phyloP scores from a whole-genome alignment of 106 monocot species.

The Ottelia alismoides region DNA sequence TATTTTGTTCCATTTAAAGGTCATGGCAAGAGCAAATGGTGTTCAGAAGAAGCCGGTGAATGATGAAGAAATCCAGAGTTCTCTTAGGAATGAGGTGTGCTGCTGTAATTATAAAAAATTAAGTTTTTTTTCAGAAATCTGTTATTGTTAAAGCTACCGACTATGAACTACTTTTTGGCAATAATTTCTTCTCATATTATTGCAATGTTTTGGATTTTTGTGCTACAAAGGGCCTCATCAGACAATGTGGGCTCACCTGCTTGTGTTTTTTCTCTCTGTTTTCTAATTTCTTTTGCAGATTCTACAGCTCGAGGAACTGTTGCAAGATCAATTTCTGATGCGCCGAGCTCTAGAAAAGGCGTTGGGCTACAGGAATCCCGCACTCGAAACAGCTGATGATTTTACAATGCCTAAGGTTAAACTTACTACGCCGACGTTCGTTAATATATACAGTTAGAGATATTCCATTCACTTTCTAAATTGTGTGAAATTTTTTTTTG shows the following conservation, averaged over 20 bases:
- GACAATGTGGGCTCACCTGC: background rate
- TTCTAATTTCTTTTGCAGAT: slow-evolving; percentile 33
- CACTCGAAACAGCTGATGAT: slow-evolving; percentile 16
- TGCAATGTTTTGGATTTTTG: background rate
- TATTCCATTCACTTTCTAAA: too few relatives aligned
- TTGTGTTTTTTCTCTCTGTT: background rate
- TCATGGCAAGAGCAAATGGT: slow-evolving; percentile 17
- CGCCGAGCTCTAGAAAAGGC: slow-evolving; percentile 61
- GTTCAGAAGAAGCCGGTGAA: slow-evolving; percentile 5
- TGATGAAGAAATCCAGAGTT: too few relatives aligned
- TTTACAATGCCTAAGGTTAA: slow-evolving; percentile 40
- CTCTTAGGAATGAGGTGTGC: slow-evolving; percentile 8
- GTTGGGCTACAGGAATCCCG: slow-evolving; percentile 40
- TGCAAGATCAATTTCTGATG: slow-evolving; percentile 52
- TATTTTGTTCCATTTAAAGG: slow-evolving; percentile 26
- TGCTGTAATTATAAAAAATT: background rate
- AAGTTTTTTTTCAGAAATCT: too few relatives aligned
- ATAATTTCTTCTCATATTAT: too few relatives aligned
- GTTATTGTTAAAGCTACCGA: too few relatives aligned
- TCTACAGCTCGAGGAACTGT: slow-evolving; percentile 59
- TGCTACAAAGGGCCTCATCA: too few relatives aligned
- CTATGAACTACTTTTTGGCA: too few relatives aligned
- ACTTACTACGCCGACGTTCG: background rate
- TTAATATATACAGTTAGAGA: too few relatives aligned
- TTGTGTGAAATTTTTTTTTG: background rate